Evolutionary conservation across 2,329 filamentous ascomycete genomes (phyloP).

Genomic region (Aspergillus sp.): DNA sequence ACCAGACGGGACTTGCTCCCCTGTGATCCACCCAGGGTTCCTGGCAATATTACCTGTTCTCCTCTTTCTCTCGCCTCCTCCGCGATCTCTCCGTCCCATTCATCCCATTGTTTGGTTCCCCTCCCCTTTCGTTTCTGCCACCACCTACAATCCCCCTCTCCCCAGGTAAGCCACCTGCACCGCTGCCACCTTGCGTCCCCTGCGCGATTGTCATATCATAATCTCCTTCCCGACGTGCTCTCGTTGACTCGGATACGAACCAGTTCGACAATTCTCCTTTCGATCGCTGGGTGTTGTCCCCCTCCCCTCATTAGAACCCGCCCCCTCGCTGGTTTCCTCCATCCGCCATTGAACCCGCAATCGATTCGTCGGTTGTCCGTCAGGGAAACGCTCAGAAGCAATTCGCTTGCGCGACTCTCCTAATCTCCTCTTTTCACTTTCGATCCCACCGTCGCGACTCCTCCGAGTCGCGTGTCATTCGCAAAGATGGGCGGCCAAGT

Average conservation of each 20-base stretch:
- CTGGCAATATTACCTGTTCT: not conserved
- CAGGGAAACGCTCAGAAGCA: too few species aligned
- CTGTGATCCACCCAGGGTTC: not conserved
- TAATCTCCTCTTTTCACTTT: not conserved
- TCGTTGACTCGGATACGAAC: not conserved
- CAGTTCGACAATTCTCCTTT: not conserved
- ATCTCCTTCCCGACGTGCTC: not conserved
- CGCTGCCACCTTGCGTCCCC: slow-evolving; percentile 1
- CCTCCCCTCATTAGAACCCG: not conserved
- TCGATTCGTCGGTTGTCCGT: too few species aligned
- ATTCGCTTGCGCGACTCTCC: not conserved
- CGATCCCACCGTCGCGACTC: slow-evolving; percentile 1
- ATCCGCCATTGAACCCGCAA: not conserved
- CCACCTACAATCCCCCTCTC: not conserved
- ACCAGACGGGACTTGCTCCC: not conserved
- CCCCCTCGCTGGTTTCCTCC: not conserved
- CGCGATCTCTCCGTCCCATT: not conserved
- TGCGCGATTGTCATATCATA: not conserved
- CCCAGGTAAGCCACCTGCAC: not conserved
- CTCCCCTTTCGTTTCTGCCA: slow-evolving; percentile 2
- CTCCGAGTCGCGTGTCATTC: slow-evolving; percentile 14
- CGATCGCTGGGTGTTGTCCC: not conserved
- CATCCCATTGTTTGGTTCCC: not conserved
- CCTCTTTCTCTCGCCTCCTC: not conserved
- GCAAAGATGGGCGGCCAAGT: slow-evolving; percentile 83